Conservation (phyloP, 495 filamentous ascomycete genomes). For the Aspergillus egyptiacus region DNA sequence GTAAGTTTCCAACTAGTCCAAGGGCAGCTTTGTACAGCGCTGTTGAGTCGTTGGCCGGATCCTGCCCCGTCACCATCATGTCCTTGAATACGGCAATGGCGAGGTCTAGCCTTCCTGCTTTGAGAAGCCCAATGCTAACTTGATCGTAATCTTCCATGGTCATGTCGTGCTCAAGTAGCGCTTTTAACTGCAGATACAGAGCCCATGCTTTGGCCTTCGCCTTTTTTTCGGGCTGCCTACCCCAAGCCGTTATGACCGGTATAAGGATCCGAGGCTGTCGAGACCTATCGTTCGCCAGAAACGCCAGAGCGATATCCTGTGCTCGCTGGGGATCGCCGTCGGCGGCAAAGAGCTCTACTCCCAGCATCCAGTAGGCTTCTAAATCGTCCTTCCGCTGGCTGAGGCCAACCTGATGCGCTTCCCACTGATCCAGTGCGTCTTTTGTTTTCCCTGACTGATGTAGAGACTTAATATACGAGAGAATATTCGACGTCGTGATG, state of each 20-base stretch:
- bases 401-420: constrained; percentile 48
- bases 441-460: constrained; percentile 53
- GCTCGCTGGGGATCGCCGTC: constrained; percentile 57
- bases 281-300: constrained; percentile 46
- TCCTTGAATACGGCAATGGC: constrained; percentile 73
- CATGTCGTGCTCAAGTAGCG: constrained; percentile 54
- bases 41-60: constrained; percentile 43
- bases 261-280: constrained; percentile 55
- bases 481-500: constrained; percentile 50
- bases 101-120: constrained; percentile 51
- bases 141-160: constrained; percentile 70
- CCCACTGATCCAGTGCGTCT: constrained; percentile 60
- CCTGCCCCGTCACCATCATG: constrained; percentile 67
- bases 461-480: constrained; percentile 59
- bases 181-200: constrained; percentile 56
- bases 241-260: constrained; percentile 52
- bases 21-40: constrained; percentile 43
- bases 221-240: constrained; percentile 29
- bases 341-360: constrained; percentile 59
- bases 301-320: constrained; percentile 53
- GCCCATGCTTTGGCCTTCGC: constrained; percentile 57
- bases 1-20: constrained; percentile 39
- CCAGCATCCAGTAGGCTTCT: constrained; percentile 60
- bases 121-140: constrained; percentile 57
- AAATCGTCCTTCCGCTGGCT: constrained; percentile 45